Evolutionary conservation across 352 stramenopile species (phyloP), one percentile per base, ranked within the genome.

Genomic region (Phytophthora pluvialis): DNA sequence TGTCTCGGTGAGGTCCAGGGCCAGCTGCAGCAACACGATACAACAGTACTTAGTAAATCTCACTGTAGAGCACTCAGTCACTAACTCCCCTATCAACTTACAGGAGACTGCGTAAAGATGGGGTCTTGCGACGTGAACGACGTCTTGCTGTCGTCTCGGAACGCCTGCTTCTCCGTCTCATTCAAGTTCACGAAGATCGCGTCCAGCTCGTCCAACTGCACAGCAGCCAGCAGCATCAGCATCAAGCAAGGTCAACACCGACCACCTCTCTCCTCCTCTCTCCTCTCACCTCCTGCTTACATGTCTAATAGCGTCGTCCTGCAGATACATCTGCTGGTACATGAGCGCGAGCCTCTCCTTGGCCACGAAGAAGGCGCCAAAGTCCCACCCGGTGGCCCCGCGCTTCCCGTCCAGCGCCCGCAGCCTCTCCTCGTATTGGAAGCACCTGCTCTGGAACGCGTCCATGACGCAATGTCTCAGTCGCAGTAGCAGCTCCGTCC

Each of bases 311-410:
- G 82, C 81, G 49, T 95, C 86, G 48, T 96, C 88, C 8, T 91
- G 78, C 5, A 96, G 54, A 67, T 89, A 90, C 65, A 86, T 88
- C 52, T 94, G 86, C 59, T 91, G 84, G 57, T 94, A 96, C 81
- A 93, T 90, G 52, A 93, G 66, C 6, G 88, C 88, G 15, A 96
- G 62, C 5, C 72, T 72, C 36, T 95, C 88, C 52, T 95, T 95
- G 4, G 85, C 82, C 11, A 89, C 45, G 44, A 93, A 91, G 36
- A 94, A 96, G 5, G 82, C 75, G 18, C 84, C 77, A 67, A 93
- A 93, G 52, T 96, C 74, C 88, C 88, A 96, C 3, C 68, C 77
- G 0, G 69, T 33, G 2, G 75, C 28, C 3, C 73, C 73, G 3
- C 88, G 72, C 63, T 89, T 88, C 11, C 74, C 75, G 35, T 93